phyloP scores from a whole-genome alignment of 192 early-diverging fungal genomes.

The Mortierella claussenii region DNA sequence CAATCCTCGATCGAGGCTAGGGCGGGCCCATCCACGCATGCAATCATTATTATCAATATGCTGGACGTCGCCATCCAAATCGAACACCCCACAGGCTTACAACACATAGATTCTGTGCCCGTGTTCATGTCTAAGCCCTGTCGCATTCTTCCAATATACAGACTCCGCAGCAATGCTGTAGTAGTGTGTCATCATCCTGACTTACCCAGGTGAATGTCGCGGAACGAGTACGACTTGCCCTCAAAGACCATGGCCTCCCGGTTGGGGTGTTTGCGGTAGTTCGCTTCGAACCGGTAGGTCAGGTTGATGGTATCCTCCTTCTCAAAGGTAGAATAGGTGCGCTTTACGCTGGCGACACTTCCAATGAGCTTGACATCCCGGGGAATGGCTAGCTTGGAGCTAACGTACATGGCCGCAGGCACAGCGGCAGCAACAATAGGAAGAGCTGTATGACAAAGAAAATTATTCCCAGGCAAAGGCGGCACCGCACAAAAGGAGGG shows the following conservation, averaged over 20 bases:
- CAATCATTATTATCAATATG: too few relatives aligned
- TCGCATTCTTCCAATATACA: background rate
- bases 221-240: conserved; percentile 56
- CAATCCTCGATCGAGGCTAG: too few relatives aligned
- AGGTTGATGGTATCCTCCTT: conserved; percentile 51
- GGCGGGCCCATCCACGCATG: background rate
- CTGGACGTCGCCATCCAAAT: too few relatives aligned
- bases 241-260: conserved; percentile 59
- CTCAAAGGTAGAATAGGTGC: conserved; percentile 33
- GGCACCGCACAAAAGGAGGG: background rate
- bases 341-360: conserved; percentile 14
- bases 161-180: background rate
- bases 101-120: too few relatives aligned
- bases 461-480: background rate
- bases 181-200: background rate
- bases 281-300: conserved; percentile 56
- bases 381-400: conserved; percentile 52
- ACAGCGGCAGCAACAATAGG: conserved; percentile 46
- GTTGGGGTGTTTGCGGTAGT: conserved; percentile 46
- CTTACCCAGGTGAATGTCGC: conserved; percentile 58
- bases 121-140: background rate
- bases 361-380: conserved; percentile 46
- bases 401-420: conserved; percentile 58
- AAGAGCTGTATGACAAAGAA: conserved; percentile 8
- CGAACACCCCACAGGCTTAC: too few relatives aligned